These are phyloP conservation scores for Lentinula novae-zelandiae DNA, from an alignment of 1,284 basidiomycete genomes.

Conservation along the genomic window DNA sequence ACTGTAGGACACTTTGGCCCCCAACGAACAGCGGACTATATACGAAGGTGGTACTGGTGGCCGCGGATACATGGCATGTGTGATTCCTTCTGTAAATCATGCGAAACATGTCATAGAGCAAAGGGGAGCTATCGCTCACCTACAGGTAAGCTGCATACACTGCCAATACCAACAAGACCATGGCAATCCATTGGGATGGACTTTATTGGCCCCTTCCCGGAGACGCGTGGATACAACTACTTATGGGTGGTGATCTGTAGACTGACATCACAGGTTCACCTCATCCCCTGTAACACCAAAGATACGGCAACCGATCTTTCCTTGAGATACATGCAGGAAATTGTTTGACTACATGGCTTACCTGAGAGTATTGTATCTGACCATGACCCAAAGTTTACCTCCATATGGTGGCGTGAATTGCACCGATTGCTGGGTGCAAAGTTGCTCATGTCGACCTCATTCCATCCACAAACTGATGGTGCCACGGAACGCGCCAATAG, in stretches of 20 bases:
- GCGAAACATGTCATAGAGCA: too few relatives aligned
- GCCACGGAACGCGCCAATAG: conserved; percentile 22
- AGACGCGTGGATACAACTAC: conserved; percentile 17
- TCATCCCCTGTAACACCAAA: conserved; percentile 17
- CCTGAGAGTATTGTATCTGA: conserved; percentile 23
- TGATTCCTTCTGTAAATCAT: too few relatives aligned
- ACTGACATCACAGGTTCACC: conserved; percentile 20
- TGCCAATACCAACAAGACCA: conserved; percentile 26
- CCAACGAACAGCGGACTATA: too few relatives aligned
- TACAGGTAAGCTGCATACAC: too few relatives aligned
- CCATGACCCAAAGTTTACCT: conserved; percentile 25
- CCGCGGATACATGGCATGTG: too few relatives aligned
- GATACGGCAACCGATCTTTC: conserved; percentile 18
- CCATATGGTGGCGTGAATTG: conserved; percentile 24
- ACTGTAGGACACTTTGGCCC: too few relatives aligned
- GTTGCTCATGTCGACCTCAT: conserved; percentile 9
- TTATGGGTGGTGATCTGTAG: conserved; percentile 19
- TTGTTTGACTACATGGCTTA: conserved; percentile 24
- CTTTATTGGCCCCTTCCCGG: conserved; percentile 30
- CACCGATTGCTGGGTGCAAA: conserved; percentile 23
- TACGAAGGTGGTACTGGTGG: too few relatives aligned
- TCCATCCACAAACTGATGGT: conserved; percentile 14
- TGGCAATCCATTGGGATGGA: conserved; percentile 34
- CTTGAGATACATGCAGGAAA: conserved; percentile 18
- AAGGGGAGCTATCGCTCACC: too few relatives aligned